Base-by-base conservation (phyloP, 805 yeast genomes). In the Maudiozyma turicensis region DNA sequence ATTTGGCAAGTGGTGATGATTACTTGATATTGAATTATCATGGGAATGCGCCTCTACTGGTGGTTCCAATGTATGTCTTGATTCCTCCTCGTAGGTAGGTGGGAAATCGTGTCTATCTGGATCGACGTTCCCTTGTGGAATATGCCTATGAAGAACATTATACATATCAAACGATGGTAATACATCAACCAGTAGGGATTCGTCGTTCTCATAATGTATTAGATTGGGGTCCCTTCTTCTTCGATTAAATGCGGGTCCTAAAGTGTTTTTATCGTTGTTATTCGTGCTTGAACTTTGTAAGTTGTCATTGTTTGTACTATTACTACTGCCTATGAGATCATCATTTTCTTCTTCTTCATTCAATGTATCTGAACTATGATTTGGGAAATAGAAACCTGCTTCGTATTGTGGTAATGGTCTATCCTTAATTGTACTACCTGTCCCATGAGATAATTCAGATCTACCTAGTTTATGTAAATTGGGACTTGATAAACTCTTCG, bases 161-260 rank as follows among this genome's bases (percentile, higher is more conserved):
- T 79, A 81, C 81, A 82, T 78, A 52, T 81, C 84, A 57, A 81
- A 82, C 0, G 86, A 80, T 0, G 87, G 89, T 35, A 82, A 61
- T 2, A 82, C 75, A 55, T 82, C 86, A 46, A 78, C 68, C 10
- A 52, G 38, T 37, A 52, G 35, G 7, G 55, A 52, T 39, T 52
- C 55, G 26, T 48, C 52, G 32, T 52, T 46, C n/a, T 45, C 49
- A 43, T 46, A 42, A 37, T 47, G 49, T 54, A 38, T 57, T 15
- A 42, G 15, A 42, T 42, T 59, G 11, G 46, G 28, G 38, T 47
- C 43, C 13, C 45, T 30, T 11, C 42, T 39, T 28, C 31, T 39
- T 10, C 42, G 34, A 13, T 40, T 28, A 20, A 20, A 13, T 20
- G 26, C 26, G 26, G 26, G 26, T 20, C 26, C 26, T 20, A 20